These are phyloP conservation scores for Penicillium polonicum DNA, from an alignment of 2,329 filamentous ascomycete genomes.

Conservation along the genomic window DNA sequence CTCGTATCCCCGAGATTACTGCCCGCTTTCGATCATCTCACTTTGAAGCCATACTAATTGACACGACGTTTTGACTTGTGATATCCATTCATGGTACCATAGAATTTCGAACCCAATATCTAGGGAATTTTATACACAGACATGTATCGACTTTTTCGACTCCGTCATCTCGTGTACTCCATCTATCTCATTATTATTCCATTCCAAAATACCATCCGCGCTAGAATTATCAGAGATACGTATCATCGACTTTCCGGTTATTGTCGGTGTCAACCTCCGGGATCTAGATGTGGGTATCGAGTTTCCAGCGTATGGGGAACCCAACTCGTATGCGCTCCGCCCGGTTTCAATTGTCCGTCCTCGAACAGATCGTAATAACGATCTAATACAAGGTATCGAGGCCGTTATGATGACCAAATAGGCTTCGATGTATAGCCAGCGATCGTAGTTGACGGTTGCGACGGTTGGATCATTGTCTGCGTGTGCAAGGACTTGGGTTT, in stretches of 20 bases:
- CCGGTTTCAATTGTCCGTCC: constrained; percentile 1
- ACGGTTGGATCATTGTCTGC: constrained; percentile 20
- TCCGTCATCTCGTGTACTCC: background rate
- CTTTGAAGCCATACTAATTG: too few species aligned
- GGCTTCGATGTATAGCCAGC: constrained; percentile 32
- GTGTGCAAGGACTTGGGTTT: constrained; percentile 21
- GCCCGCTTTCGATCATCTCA: background rate
- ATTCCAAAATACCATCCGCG: constrained; percentile 2
- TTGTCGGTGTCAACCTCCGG: constrained; percentile 6
- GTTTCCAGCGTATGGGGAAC: constrained; percentile 9
- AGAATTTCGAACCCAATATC: too few species aligned
- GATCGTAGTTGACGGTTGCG: constrained; percentile 26
- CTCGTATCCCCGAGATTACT: background rate
- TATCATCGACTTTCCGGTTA: constrained; percentile 9
- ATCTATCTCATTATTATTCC: background rate
- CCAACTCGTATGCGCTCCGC: constrained; percentile 16
- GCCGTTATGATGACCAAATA: constrained; percentile 34
- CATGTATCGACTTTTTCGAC: background rate
- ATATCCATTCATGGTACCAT: background rate
- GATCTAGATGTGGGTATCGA: constrained; percentile 1
- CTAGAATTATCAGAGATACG: constrained; percentile 10
- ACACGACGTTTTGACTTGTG: background rate
- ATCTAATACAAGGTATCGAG: constrained; percentile 32
- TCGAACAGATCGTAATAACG: constrained; percentile 16
- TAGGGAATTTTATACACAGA: background rate